A percentile compares a stretch with the other conserved stretches of the same genome.
These are phyloP conservation scores for Lodderomyces theae DNA, from an alignment of 1,139 yeast genomes.

Conservation along the genomic window DNA sequence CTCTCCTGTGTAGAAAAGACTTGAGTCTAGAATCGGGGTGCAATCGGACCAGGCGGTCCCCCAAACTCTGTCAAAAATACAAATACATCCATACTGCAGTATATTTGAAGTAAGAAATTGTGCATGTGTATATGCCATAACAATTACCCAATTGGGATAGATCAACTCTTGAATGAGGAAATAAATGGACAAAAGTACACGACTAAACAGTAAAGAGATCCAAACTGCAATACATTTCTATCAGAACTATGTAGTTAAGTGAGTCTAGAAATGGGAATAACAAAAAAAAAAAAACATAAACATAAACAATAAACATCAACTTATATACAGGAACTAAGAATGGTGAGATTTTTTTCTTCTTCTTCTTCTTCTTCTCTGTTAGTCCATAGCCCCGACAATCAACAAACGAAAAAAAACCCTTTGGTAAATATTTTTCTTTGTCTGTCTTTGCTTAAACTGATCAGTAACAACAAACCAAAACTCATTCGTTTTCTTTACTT, in stretches of 20 bases:
- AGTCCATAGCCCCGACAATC: too few relatives aligned
- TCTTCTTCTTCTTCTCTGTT: too few relatives aligned
- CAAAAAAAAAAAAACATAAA: not conserved
- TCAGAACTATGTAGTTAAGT: too few relatives aligned
- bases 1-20: too few relatives aligned
- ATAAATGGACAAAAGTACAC: not conserved
- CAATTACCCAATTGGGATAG: not conserved
- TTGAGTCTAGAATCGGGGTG: too few relatives aligned
- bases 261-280: not conserved
- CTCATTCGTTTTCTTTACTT: not conserved
- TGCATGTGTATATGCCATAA: not conserved
- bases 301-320: not conserved
- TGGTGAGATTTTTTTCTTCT: conserved; percentile 1
- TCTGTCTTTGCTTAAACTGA: too few relatives aligned
- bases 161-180: not conserved
- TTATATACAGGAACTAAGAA: not conserved
- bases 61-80: too few relatives aligned
- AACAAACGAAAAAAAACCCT: too few relatives aligned
- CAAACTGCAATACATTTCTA: not conserved
- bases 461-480: not conserved
- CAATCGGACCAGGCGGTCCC: too few relatives aligned
- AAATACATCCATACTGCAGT: not conserved
- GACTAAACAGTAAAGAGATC: not conserved
- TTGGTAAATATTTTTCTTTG: too few relatives aligned
- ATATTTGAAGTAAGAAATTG: not conserved